These are phyloP conservation scores for Pseudopyrenochaeta lycopersici DNA, from an alignment of 2,329 filamentous ascomycete genomes.

Conservation along the genomic window DNA sequence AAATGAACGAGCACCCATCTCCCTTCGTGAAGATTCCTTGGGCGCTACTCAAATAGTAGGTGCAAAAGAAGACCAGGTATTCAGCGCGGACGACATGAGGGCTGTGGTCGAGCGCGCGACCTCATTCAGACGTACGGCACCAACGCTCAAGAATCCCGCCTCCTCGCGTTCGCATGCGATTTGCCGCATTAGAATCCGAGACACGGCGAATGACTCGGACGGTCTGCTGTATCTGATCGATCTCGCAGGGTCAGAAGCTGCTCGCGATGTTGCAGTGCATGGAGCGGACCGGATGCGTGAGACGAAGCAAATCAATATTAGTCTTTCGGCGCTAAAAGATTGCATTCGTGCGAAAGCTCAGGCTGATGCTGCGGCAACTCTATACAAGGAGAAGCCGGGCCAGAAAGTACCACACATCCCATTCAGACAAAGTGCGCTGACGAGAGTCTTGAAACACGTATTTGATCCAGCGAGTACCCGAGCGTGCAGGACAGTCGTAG, in stretches of 20 bases:
- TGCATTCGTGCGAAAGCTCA: constrained; percentile 60
- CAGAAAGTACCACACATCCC: constrained; percentile 49
- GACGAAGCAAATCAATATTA: constrained; percentile 59
- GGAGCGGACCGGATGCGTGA: constrained; percentile 57
- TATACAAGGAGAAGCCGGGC: constrained; percentile 31
- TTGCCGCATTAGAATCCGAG: constrained; percentile 57
- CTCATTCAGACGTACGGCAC: constrained; percentile 53
- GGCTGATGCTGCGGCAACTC: constrained; percentile 32
- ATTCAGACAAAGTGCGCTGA: constrained; percentile 58
- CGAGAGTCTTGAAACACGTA: constrained; percentile 60
- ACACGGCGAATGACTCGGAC: constrained; percentile 45
- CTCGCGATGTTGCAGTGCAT: constrained; percentile 54
- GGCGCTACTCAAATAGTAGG: constrained; percentile 56
- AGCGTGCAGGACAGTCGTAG: constrained; percentile 55
- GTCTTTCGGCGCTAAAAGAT: constrained; percentile 61
- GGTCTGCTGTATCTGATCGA: constrained; percentile 60
- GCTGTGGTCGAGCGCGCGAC: constrained; percentile 50
- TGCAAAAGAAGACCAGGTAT: constrained; percentile 51
- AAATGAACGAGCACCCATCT: constrained; percentile 53
- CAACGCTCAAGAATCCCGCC: constrained; percentile 57
- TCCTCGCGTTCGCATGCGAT: constrained; percentile 62
- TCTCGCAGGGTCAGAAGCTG: constrained; percentile 60
- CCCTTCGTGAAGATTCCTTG: constrained; percentile 58
- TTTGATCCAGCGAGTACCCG: constrained; percentile 56
- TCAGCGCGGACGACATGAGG: constrained; percentile 38